Base-by-base conservation (phyloP, 225 moss, liverwort and hornwort species). In the Physcomitrium patens region DNA sequence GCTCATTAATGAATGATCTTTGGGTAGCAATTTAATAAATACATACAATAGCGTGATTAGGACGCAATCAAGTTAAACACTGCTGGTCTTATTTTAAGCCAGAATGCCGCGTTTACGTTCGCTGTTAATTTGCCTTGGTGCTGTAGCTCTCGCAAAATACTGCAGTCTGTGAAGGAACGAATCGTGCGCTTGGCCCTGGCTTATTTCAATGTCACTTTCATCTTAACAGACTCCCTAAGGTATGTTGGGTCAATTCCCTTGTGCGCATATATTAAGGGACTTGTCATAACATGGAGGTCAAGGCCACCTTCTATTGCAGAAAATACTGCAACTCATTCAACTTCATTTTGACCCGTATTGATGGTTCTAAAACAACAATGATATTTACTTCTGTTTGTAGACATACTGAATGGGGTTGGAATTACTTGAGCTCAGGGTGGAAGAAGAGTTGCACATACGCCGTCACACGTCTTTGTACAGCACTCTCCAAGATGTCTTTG, bases 151-250 rank as follows among this genome's bases (percentile, higher is more conserved):
- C 90, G 77, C 53, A 95, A 92, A 78, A 65, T 86, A 71, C 31
- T 92, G 73, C 93, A 89, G 68, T 90, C 91, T 62, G 85, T 99
- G 56, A 95, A 88, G 83, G 99, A 99, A 81, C 86, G 89, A 65
- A 81, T 93, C 42, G 64, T 93, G 78, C 93, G 86, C 49, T 70
- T 93, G 68, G 87, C 91, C 60, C 81, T 99, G 51, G 90, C 85
- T 71, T 86, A 95, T 80, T 82, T 88, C 16, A 76, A 83, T 49
- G 89, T 95, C 66, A 87, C 91, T 58, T 95, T 95, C 74, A 84
- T 82, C 52, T 82, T 99, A 57, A 86, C 47, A 66, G 95, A 92
- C 71, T 81, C 81, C 70, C 74, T 75, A 66, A 93, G 99, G 99
- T 99, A 77, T 53, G 68, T 65, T 70, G 60, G 59, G 37, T 46